Conservation (phyloP, 148 eudicot species). For the Pouteria glomerata region DNA sequence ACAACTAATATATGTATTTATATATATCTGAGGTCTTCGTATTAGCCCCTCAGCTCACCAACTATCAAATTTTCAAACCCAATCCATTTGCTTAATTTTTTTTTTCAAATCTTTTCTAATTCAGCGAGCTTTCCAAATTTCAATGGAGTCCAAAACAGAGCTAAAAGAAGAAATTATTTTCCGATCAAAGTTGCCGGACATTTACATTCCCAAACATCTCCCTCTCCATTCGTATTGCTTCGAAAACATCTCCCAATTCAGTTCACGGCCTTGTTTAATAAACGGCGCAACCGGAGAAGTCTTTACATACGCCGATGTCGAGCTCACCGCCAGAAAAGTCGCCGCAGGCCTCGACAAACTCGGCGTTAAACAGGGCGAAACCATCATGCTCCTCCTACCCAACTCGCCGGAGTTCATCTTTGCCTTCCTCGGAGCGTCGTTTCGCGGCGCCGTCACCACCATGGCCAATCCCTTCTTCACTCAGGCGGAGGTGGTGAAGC, state of each 20-base stretch:
- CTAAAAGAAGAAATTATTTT: conserved; percentile 38
- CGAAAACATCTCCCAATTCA: conserved; percentile 33
- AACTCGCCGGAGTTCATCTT: conserved; percentile 40
- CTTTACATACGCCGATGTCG: conserved; percentile 41
- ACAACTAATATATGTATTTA: background rate
- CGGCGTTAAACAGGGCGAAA: conserved; percentile 28
- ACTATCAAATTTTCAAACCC: no score
- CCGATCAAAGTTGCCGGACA: conserved; percentile 47
- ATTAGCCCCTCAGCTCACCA: no score
- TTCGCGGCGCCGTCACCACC: conserved; percentile 36
- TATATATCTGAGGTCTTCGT: background rate
- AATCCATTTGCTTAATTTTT: background rate
- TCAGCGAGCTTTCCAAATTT: background rate
- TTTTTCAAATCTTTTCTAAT: background rate
- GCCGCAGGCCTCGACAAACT: conserved; percentile 28
- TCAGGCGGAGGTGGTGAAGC: conserved; percentile 39
- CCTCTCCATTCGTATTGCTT: conserved; percentile 47
- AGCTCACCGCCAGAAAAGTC: conserved; percentile 27
- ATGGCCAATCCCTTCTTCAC: conserved; percentile 54
- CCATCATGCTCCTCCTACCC: conserved; percentile 41
- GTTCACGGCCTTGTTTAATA: conserved; percentile 35
- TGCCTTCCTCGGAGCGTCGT: conserved; percentile 49
- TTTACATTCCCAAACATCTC: conserved; percentile 48
- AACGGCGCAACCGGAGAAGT: conserved; percentile 29
- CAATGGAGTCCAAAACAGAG: conserved; percentile 19